phyloP scores from a whole-genome alignment of 2,329 filamentous ascomycete species.

The Cladosporium velox region DNA sequence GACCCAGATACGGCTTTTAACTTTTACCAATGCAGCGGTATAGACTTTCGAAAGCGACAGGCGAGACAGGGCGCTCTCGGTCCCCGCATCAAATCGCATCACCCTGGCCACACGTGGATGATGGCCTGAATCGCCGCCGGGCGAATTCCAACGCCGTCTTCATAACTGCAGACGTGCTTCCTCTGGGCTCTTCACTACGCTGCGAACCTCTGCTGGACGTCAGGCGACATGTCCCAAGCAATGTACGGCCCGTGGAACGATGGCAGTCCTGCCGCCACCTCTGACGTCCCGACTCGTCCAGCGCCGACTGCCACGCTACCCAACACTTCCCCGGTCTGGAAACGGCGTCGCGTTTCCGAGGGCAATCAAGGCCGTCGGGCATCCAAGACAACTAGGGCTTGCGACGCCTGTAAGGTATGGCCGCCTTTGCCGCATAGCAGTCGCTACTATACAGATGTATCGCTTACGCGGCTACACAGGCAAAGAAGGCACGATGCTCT shows the following conservation, averaged over 20 bases:
- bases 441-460: not conserved
- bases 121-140: conserved; percentile 8
- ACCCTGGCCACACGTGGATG: conserved; percentile 4
- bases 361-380: conserved; percentile 14
- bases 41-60: conserved; percentile 10
- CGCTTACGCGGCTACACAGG: conserved; percentile 3
- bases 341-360: conserved; percentile 19
- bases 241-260: conserved; percentile 17
- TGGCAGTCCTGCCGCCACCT: not conserved
- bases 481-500: conserved; percentile 39
- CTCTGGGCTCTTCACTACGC: not conserved
- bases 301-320: conserved; percentile 11
- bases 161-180: not conserved
- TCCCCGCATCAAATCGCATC: conserved; percentile 8
- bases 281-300: conserved; percentile 12
- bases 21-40: conserved; percentile 9
- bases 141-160: conserved; percentile 3
- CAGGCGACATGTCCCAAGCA: not conserved
- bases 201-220: not conserved
- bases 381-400: conserved; percentile 21
- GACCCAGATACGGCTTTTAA: conserved; percentile 2
- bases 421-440: not conserved
- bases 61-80: not conserved
- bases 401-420: conserved; percentile 20
- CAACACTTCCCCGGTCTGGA: conserved; percentile 12